Percentiles rank a stretch among this genome's conserved stretches.
Evolutionary conservation across 2,329 filamentous ascomycete genomes (phyloP).

Genomic region (Harringtonia aguacate): DNA sequence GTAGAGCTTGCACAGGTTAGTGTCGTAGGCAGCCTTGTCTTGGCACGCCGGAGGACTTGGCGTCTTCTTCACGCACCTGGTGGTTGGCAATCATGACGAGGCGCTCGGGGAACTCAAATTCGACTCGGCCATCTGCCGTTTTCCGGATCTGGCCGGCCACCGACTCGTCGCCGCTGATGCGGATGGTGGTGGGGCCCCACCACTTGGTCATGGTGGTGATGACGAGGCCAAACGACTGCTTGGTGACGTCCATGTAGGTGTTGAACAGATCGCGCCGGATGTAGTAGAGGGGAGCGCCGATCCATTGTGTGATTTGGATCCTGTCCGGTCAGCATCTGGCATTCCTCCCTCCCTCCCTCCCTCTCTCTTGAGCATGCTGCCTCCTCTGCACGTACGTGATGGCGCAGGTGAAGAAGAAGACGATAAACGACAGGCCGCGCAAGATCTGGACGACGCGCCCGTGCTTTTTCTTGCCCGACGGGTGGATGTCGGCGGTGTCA

Average conservation of each 20-base stretch:
- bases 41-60: too few relatives aligned
- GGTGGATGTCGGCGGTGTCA: conserved; percentile 26
- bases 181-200: conserved; percentile 75
- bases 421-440: conserved; percentile 36
- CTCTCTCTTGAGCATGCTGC: not conserved
- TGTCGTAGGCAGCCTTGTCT: not conserved
- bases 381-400: conserved; percentile 30
- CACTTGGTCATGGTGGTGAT: conserved; percentile 73
- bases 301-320: conserved; percentile 60
- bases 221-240: conserved; percentile 70
- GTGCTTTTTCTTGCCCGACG: conserved; percentile 44
- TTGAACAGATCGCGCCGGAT: conserved; percentile 71
- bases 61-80: too few relatives aligned
- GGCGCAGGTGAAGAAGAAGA: conserved; percentile 42
- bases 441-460: conserved; percentile 37
- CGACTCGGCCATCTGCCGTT: conserved; percentile 59
- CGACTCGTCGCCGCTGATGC: conserved; percentile 73
- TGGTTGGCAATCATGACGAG: conserved; percentile 82
- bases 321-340: conserved; percentile 27
- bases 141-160: conserved; percentile 65
- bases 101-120: conserved; percentile 72
- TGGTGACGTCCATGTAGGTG: conserved; percentile 78
- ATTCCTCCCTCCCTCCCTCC: too few relatives aligned
- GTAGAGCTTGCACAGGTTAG: conserved; percentile 49
- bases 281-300: conserved; percentile 67